Base-by-base conservation (phyloP, 2,329 filamentous ascomycete species). In the Nectriaceae sp. region DNA sequence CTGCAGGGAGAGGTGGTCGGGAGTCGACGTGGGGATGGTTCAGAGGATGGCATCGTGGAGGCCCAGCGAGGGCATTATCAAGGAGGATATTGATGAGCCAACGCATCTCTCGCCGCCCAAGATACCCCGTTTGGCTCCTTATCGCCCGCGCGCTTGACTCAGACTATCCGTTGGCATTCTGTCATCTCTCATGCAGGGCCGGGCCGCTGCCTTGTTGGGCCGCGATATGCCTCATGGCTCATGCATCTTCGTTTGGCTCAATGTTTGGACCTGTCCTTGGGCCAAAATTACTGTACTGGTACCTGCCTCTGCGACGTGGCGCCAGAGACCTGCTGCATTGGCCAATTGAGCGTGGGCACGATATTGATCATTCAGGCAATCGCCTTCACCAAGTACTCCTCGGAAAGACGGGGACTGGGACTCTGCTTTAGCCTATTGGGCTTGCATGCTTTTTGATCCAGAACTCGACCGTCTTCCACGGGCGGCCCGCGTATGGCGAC, bases 331-430 rank as follows among this genome's bases (percentile, higher is more conserved):
- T 16, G 47, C 46, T 52, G 53, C 55, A 49, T 59, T 53, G 58
- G 60, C 62, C 62, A 66, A 67, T 67, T 61, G 57, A 50, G 46
- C 54, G 52, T 56, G 54, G 51, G 62, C 64, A 63, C 60, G 58
- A 62, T 53, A 46, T 50, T 53, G 51, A 50, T 20, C 19, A 16
- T 44, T 55, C 13, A 47, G 46, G 19, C 38, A 47, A 52, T 60
- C 53, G 62, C 52, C 44, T 47, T 36, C 55, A 52, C 53, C 48
- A 50, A 10, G 33, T n/a, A 15, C 50, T 48, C 46, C 56, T 37
- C 38, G 41, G 45, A 40, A 51, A 59, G 55, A 54, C 60, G 59
- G 63, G 61, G 52, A 55, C 54, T 60, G 52, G 56, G 42, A 53
- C 45, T 45, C 52, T 51, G 49, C 47, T 52, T 49, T 55, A 54